Base-by-base conservation (phyloP, 1,284 basidiomycete species). In the Schizopora paradoxa region DNA sequence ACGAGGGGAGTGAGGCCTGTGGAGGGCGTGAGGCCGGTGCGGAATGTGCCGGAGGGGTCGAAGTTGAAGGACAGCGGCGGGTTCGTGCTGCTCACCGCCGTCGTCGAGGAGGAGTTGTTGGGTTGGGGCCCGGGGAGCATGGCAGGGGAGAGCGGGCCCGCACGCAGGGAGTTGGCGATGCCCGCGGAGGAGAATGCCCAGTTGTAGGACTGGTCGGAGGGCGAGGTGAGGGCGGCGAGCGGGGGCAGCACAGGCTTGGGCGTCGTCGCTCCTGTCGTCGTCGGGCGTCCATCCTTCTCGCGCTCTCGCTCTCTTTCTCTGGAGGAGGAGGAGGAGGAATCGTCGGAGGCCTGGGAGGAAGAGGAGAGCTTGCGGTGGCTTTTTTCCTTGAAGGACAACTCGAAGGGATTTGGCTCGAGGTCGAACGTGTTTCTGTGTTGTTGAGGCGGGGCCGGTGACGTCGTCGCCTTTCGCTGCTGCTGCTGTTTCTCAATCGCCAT, bases 301-400 rank as follows among this genome's bases (percentile, higher is more conserved):
- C 43, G 14, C n/a, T 28, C 19, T 35, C 46, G 21, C 48, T 37
- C 63, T 58, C 44, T 68, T 63, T 44, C 64, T 60, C 10, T 63
- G 50, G 40, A 65, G 54, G 53, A 65, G 66, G 67, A 67, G 63
- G 77, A 69, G 52, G 78, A 65, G 50, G 77, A 76, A 31, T 70
- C 68, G 28, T 60, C 57, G 34, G 62, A 61, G 54, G 76, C 73
- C 57, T 72, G 66, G 29, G 77, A 69, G 16, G 56, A 65, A 41
- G 62, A 65, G 45, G 80, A 80, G 65, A n/a, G n/a, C n/a, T n/a
- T n/a, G n/a, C n/a, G n/a, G n/a, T n/a, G n/a, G n/a, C n/a, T n/a
- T n/a, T n/a, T n/a, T n/a, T n/a, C n/a, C n/a, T n/a, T n/a, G n/a
- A 97, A 98, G 42, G 90, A 94, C 66, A 92, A 88, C 62, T 98